Base-by-base conservation (phyloP, 495 filamentous ascomycete genomes). In the Daldinia caldariorum region DNA sequence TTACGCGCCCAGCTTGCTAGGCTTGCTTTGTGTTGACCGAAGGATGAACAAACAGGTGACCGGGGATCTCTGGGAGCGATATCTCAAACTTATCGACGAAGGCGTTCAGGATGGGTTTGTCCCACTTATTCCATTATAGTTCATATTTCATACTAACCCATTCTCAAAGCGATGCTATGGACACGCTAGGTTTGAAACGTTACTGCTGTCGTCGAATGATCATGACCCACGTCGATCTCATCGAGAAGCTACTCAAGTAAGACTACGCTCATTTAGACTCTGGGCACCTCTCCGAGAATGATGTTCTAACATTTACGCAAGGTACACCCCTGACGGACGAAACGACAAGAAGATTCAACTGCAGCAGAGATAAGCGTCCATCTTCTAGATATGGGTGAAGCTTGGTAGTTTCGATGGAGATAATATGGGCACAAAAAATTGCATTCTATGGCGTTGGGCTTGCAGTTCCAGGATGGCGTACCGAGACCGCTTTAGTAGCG, bases 171-270 rank as follows among this genome's bases (percentile, higher is more conserved):
- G 92, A 97, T 73, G 95, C 94, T 29, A 94, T 99, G 90, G 94
- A 98, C 77, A 83, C 92, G 66, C 89, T 98, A 8, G 93, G 93
- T 34, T 93, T 94, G 82, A 93, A 92, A 79, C 89, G 95, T 38
- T 99, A 98, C 82, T 99, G 95, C 84, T 99, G 95, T 81, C 91
- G 95, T 51, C 89, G 95, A 77, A 99, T 99, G 95, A 85, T 99
- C 73, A 97, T 99, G 93, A 99, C 95, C n/a, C 95, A 99, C 78
- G 96, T 99, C 67, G 95, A 99, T 77, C 83, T 99, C 58, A 98
- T 99, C 69, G 95, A 99, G 86, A 99, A 99, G 84, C 87, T 99
- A 18, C 86, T 99, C 26, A 93, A 94, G 94, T 98, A 87, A 73
- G 86, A 69, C 7, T 22, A 34, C 6, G 26, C 20, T 9, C 38